Conservation (phyloP, 108 stramenopile species). For the Epithemia pelagica region DNA sequence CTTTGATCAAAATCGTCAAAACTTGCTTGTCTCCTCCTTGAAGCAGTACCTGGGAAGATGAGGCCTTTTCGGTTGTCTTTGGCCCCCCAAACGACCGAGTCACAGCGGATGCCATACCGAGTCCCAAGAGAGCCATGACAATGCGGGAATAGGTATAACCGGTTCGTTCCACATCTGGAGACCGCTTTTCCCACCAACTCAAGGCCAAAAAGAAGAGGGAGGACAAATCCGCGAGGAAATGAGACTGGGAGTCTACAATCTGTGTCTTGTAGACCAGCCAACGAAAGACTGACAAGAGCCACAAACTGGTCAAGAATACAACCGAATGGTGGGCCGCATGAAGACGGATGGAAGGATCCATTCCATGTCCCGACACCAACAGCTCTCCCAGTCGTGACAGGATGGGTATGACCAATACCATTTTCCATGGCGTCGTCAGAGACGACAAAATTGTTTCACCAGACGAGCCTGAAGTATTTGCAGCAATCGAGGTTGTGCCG, state of each 20-base stretch:
- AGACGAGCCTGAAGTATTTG: too few relatives aligned
- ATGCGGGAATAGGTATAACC: conserved; percentile 23
- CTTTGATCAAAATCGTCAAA: conserved; percentile 19
- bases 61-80: not conserved
- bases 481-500: too few relatives aligned
- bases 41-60: too few relatives aligned
- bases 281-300: conserved; percentile 34
- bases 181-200: conserved; percentile 71
- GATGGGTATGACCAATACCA: conserved; percentile 37
- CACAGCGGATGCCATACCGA: not conserved
- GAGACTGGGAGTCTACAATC: conserved; percentile 10
- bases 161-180: conserved; percentile 39
- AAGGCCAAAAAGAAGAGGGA: conserved; percentile 34
- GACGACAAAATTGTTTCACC: conserved; percentile 18
- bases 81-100: not conserved
- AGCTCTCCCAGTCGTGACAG: conserved; percentile 47
- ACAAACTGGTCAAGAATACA: conserved; percentile 48
- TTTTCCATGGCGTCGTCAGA: conserved; percentile 6
- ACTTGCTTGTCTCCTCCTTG: not conserved
- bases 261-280: conserved; percentile 11
- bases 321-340: conserved; percentile 56
- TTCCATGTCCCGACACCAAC: conserved; percentile 64
- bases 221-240: conserved; percentile 31
- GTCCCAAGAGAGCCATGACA: not conserved
- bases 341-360: conserved; percentile 70